Evolutionary conservation across 768 basidiomycete species (phyloP), one percentile per base, ranked within the genome.

Genomic region (Floccularia luteovirens): DNA sequence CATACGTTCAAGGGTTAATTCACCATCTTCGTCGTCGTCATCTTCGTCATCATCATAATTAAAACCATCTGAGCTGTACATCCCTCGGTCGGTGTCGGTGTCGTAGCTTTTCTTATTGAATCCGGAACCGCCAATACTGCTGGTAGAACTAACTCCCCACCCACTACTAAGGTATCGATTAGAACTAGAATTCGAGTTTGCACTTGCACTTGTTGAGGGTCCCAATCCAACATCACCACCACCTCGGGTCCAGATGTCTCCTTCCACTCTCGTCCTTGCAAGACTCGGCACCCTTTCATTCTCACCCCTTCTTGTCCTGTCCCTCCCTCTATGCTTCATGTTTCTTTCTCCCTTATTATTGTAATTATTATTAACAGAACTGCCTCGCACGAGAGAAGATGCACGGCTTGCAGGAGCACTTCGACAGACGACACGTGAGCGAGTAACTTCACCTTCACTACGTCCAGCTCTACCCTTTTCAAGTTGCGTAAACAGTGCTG

Each of bases 351-450:
- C 16, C 14, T 46, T 55, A 50, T 33, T 47, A 42, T 21, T 43
- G 48, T 38, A 37, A 47, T 35, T 30, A 45, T 44, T 38, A 40
- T 41, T 49, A 25, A 45, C 50, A 33, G 31, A 48, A 31, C 30
- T 48, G 49, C 59, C 42, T 16, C 63, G 55, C 31, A 58, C 57
- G 21, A 49, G 59, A 5, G 82, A 85, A 7, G 66, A 63, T 0
- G 75, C 63, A 2, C 83, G 69, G 33, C 82, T 84, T 3, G 69
- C 70, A 3, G 85, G 83, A 3, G 83, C 80, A 49, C 82, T 84
- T 38, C 76, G 64, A 53, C 85, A 87, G 32, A 78, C 62, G 21
- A 86, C 84, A 22, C 66, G 64, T 24, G 75, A 74, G 21, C 63
- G 64, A 13, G 66, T 68, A 4, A 87, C 66, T 41, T 64, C 59